Percentiles rank a stretch among this genome's conserved stretches.
Conservation (phyloP, 2,329 filamentous ascomycete species). For the Phaeosphaeria sp. region DNA sequence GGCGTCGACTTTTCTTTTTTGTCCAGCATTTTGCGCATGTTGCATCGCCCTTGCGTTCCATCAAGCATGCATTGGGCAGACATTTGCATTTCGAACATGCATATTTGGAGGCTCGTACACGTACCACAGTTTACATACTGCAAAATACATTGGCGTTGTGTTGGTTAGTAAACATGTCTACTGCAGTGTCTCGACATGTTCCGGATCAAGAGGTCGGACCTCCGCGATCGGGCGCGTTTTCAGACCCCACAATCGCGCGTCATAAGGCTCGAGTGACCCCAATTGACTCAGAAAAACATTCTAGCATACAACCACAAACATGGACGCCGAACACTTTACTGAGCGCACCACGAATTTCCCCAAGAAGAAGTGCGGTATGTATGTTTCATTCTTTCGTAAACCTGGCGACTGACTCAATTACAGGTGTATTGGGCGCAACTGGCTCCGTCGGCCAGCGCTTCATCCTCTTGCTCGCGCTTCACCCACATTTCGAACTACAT, state of each 20-base stretch:
- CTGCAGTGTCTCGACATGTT: not conserved
- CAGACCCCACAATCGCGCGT: conserved; percentile 27
- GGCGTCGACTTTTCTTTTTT: not conserved
- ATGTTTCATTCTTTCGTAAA: conserved; percentile 42
- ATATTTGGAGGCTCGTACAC: conserved; percentile 15
- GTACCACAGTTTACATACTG: conserved; percentile 2
- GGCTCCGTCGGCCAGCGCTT: conserved; percentile 96
- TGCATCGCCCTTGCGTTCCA: not conserved
- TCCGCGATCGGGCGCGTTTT: conserved; percentile 36
- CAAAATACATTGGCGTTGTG: not conserved
- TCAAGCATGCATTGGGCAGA: conserved; percentile 28
- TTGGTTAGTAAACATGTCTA: not conserved
- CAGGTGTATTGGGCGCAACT: conserved; percentile 82
- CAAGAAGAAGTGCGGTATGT: conserved; percentile 61
- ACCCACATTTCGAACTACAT: conserved; percentile 85
- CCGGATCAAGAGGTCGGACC: conserved; percentile 4
- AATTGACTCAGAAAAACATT: conserved; percentile 28
- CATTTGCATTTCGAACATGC: conserved; percentile 19
- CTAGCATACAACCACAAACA: conserved; percentile 32
- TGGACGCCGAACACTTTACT: conserved; percentile 55
- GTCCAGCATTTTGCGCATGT: not conserved
- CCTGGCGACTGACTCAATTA: conserved; percentile 17
- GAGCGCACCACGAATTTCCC: conserved; percentile 51
- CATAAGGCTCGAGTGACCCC: conserved; percentile 17
- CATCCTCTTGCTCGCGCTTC: conserved; percentile 86